Percentiles rank a stretch among this genome's conserved stretches.
Conservation (phyloP, 176 grass and related monocot genomes). For the Aegilops tauschii region DNA sequence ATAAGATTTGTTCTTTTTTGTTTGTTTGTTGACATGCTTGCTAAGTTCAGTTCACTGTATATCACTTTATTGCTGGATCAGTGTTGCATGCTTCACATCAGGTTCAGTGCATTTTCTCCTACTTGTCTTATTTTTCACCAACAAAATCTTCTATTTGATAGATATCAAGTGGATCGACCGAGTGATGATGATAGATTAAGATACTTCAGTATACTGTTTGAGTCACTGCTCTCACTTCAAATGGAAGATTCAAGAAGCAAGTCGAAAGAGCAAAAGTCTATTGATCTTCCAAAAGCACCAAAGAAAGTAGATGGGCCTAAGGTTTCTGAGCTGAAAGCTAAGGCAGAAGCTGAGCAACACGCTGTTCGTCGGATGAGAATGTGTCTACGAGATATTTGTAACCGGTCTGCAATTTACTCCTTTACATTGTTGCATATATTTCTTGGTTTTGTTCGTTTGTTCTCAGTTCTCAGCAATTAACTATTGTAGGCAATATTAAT, state of each 20-base stretch:
- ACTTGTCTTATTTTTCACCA: slow-evolving; percentile 29
- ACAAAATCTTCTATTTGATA: slow-evolving; percentile 45
- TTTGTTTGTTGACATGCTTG: slow-evolving; percentile 24
- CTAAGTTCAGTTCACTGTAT: background rate
- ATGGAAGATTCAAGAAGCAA: slow-evolving; percentile 82
- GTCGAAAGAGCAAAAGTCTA: slow-evolving; percentile 54
- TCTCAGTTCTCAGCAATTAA: background rate
- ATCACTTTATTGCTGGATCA: background rate
- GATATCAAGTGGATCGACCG: slow-evolving; percentile 87
- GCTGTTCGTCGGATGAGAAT: slow-evolving; percentile 91
- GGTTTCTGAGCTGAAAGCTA: slow-evolving; percentile 75
- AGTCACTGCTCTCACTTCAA: slow-evolving; percentile 68
- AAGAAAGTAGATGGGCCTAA: slow-evolving; percentile 83
- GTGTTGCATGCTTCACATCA: background rate
- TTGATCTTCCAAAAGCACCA: slow-evolving; percentile 86
- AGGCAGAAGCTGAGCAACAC: slow-evolving; percentile 93
- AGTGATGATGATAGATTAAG: slow-evolving; percentile 68
- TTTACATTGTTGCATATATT: background rate
- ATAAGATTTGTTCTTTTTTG: background rate
- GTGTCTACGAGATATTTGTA: slow-evolving; percentile 98
- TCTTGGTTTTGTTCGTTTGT: slow-evolving; percentile 8
- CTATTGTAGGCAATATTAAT: background rate
- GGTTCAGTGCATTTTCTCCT: background rate
- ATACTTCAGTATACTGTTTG: slow-evolving; percentile 65
- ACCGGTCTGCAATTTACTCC: slow-evolving; percentile 59